Base-by-base conservation (phyloP, 2,329 filamentous ascomycete genomes). In the Phoma sp. region DNA sequence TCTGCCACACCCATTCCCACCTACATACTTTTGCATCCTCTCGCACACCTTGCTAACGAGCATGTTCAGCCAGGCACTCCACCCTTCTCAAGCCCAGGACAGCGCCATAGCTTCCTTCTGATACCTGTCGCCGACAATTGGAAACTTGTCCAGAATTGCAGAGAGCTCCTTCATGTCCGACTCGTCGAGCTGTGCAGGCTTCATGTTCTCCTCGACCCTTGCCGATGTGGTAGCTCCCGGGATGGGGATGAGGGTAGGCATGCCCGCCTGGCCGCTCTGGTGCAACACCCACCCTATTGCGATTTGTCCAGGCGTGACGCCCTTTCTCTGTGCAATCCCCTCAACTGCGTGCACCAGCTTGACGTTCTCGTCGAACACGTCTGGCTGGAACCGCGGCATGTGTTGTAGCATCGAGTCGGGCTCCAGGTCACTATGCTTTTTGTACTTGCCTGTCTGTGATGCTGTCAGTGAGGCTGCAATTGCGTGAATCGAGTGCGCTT, bases 361-460 rank as follows among this genome's bases (percentile, higher is more conserved):
- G 19, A 90, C 63, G 72, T 92, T 92, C 66, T 83, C 80, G 35
- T 83, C 78, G 58, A 92, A 89, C 47, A 84, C 84, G 5, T 83
- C 87, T 1, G 81, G 78, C 63, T 85, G 81, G 76, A 89, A 91
- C 21, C 87, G 82, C 3, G 88, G 88, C 31, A 81, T 69, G 19
- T 62, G 46, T 15, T 65, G 72, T 21, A 82, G 74, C 27, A 78
- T 65, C 80, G 67, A 89, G 67, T 85, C 83, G n/a, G 78, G 77
- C 17, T 82, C 81, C 39, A 91, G 73, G 64, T 91, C 88, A 1
- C 82, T 79, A 19, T 69, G 61, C 17, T 73, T 78, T 64, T 79
- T 81, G 64, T 83, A 77, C 62, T 65, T 61, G 52, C 70, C 74
- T 6, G 71, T 72, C 69, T 84, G 63, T 13, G 1, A 22, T 12